Evolutionary conservation across 1,284 basidiomycete genomes (phyloP), one percentile per base, ranked within the genome.

Genomic region (Xanthoconium separans): DNA sequence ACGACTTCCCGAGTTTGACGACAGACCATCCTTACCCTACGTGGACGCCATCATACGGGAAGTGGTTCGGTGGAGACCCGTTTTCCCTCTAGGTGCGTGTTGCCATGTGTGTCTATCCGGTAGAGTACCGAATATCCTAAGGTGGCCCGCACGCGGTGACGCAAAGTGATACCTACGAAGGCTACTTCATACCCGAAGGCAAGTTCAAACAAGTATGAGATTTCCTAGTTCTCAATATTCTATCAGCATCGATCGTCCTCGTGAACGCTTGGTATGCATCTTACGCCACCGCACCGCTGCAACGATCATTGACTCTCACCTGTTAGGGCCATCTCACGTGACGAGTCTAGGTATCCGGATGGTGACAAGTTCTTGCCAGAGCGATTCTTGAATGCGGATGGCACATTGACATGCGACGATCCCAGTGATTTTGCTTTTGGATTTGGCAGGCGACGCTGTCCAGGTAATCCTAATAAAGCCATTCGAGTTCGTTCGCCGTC

Each of bases 1-100:
- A 7, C 60, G 74, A 15, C 61, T 79, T 1, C 78, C 78, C 0
- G 68, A 62, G 0, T 73, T 76, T 29, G 60, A 62, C 2, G 78
- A 80, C 48, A 59, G 70, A 31, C 50, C 60, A 1, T 52, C 54
- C 0, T 59, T 80, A 30, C 72, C 73, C 0, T 78, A 74, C 50
- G 52, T 77, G 5, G 62, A 68, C 0, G 71, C 70, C 0, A 49
- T 75, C 6, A 50, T 78, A 5, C 70, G 70, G 37, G 77, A 80
- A 58, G 65, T 40, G 13, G 40, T 58, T 53, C 65, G 62, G 30
- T 68, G 62, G 63, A 47, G 53, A 22, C 65, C 61, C 0, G 52
- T 60, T 5, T 18, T 42, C 6, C 64, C 64, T 8, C 11, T 41
- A 22, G 50, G 50, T 47, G 16, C 16, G 36, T 34, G 22, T 9